Conservation (phyloP, 2,329 filamentous ascomycete genomes). For the Colletotrichum gigasporum region DNA sequence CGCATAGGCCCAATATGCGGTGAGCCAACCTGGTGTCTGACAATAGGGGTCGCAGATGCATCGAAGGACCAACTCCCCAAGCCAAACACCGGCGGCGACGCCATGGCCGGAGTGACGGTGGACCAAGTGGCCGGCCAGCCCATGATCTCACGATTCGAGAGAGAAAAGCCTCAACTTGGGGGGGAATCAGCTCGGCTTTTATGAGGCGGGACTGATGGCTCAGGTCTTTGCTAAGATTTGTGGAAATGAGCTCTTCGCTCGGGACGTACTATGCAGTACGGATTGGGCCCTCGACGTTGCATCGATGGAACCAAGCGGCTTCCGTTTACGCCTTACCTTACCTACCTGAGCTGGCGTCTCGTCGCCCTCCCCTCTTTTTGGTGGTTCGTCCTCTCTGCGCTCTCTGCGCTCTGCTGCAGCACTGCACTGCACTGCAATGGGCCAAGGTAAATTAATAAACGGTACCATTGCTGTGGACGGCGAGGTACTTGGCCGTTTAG, state of each 20-base stretch:
- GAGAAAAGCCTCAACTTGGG: not conserved
- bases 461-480: no score
- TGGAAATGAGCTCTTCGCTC: no score
- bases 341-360: not conserved
- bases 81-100: not conserved
- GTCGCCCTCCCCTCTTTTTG: not conserved
- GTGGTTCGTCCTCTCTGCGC: not conserved
- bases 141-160: not conserved
- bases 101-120: not conserved
- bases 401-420: not conserved
- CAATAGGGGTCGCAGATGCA: not conserved
- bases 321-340: no score
- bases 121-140: not conserved
- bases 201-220: not conserved
- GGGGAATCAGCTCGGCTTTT: not conserved
- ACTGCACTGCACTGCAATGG: no score
- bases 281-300: constrained; percentile 6
- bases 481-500: no score
- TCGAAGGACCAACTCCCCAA: not conserved
- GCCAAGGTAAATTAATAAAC: no score
- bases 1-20: constrained; percentile 16
- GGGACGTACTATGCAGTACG: no score
- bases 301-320: not conserved
- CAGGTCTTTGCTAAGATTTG: not conserved
- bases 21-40: constrained; percentile 4